Evolutionary conservation across 441 rosid species (phyloP), one percentile per base, ranked within the genome.

Genomic region (Viola pubescens): DNA sequence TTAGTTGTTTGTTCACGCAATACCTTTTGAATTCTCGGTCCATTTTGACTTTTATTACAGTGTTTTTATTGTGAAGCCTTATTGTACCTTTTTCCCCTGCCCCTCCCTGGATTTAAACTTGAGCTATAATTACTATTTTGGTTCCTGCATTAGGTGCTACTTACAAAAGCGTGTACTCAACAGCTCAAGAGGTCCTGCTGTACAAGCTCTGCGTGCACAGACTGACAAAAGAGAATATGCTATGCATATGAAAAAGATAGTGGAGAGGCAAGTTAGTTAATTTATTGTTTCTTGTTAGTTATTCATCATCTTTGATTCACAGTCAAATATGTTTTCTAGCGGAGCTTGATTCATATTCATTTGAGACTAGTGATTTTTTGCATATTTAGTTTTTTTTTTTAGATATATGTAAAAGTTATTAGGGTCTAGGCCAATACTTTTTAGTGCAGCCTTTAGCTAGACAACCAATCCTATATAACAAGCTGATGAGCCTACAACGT

Each of bases 191-290:
- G 98, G 98, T 16, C 98, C 98, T 61, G 98, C 98, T 60, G 97
- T 92, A 54, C 81, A 85, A 58, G 96, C 97, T 64, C 75, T 92
- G 75, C 97, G 97, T 71, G 97, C 98, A 52, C 98, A 92, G 76
- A 87, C 95, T 19, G 98, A 92, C 75, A 92, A 92, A 82, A 83
- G 97, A 77, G 98, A 92, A 67, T 92, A 92, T 81, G 97, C 98
- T 37, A 60, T 86, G 77, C 77, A 73, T 81, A 87, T 92, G 98
- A 86, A 78, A 69, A 84, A 72, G 54, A 77, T 89, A 60, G 94
- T 92, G 62, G 95, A 87, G 59, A 86, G 89, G 98, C 77, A 76
- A 62, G 85, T 70, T 60, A 12, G 40, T 52, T 11, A 14, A 19
- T 69, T 39, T 34, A 50, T 8, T 45, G 70, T 62, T 48, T 5